phyloP scores from a whole-genome alignment of 306 rosid species.

The Canavalia ensiformis region DNA sequence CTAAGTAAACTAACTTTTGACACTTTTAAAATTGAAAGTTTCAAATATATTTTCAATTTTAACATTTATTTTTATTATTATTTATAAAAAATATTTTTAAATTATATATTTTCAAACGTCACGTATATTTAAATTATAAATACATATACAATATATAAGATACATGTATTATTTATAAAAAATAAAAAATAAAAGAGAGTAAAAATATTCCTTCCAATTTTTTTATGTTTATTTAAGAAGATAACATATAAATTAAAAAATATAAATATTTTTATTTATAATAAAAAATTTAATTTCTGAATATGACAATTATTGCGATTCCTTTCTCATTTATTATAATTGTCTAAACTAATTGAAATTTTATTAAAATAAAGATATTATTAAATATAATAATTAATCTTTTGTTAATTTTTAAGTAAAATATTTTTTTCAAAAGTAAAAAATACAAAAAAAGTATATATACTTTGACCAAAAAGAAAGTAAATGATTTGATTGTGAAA shows the following conservation, averaged over 20 bases:
- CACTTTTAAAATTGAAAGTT: background rate
- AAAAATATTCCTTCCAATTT: background rate
- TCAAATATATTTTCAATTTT: background rate
- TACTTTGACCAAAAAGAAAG: background rate
- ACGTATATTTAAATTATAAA: background rate
- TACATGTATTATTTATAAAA: background rate
- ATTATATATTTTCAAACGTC: background rate
- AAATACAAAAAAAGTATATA: background rate
- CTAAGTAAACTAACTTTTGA: background rate
- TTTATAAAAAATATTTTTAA: background rate
- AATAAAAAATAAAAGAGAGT: background rate
- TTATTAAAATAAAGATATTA: too few species aligned
- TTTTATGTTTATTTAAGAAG: too few species aligned
- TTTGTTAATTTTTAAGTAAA: too few species aligned
- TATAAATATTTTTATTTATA: too few species aligned
- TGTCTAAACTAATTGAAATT: too few species aligned
- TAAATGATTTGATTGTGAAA: constrained; percentile 7
- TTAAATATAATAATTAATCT: background rate
- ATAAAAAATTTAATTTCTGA: too few species aligned
- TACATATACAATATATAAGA: background rate
- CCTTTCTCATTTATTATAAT: too few species aligned
- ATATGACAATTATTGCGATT: too few species aligned
- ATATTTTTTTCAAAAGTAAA: too few species aligned
- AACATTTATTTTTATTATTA: too few species aligned
- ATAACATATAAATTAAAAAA: too few species aligned